These are phyloP conservation scores for Scalesia atractyloides DNA, from an alignment of 129 eudicot species.

Conservation along the genomic window DNA sequence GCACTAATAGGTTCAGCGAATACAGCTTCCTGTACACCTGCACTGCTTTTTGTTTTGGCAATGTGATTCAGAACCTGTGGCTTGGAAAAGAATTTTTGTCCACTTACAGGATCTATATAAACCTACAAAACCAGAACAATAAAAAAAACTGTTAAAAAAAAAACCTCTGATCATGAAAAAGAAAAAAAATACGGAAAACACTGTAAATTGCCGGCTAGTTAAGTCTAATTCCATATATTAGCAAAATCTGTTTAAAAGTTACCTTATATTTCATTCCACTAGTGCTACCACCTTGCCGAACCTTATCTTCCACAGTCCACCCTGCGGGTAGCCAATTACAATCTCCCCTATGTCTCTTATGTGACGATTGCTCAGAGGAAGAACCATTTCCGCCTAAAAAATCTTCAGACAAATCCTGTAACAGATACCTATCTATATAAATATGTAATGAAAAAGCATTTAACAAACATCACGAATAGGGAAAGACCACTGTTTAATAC, in stretches of 20 bases:
- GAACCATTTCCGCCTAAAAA: slow-evolving; percentile 25
- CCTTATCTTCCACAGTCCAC: slow-evolving; percentile 56
- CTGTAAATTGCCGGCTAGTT: neutral
- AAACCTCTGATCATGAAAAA: neutral
- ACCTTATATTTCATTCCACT: slow-evolving; percentile 37
- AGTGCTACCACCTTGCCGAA: slow-evolving; percentile 36
- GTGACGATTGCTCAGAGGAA: slow-evolving; percentile 11
- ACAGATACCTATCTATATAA: neutral
- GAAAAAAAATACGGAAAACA: neutral
- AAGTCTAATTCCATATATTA: slow-evolving; percentile 2
- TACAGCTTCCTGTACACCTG: slow-evolving; percentile 31
- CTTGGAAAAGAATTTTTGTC: slow-evolving; percentile 59
- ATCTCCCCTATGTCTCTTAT: slow-evolving; percentile 26
- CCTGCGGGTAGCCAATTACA: slow-evolving; percentile 67
- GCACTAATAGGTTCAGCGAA: slow-evolving; percentile 18
- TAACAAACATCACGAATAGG: neutral
- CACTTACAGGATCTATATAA: slow-evolving; percentile 41
- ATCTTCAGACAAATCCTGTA: slow-evolving; percentile 17
- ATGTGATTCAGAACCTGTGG: slow-evolving; percentile 43
- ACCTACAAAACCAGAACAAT: slow-evolving; percentile 33
- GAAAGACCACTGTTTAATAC: slow-evolving; percentile 12
- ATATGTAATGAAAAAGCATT: slow-evolving; percentile 1
- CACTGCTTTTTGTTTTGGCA: slow-evolving; percentile 15
- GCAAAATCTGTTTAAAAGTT: neutral
- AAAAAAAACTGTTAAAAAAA: neutral